Percentiles rank a stretch among this genome's conserved stretches.
These are phyloP conservation scores for Alternaria angustiovoidea DNA, from an alignment of 2,329 filamentous ascomycete genomes.

Conservation along the genomic window DNA sequence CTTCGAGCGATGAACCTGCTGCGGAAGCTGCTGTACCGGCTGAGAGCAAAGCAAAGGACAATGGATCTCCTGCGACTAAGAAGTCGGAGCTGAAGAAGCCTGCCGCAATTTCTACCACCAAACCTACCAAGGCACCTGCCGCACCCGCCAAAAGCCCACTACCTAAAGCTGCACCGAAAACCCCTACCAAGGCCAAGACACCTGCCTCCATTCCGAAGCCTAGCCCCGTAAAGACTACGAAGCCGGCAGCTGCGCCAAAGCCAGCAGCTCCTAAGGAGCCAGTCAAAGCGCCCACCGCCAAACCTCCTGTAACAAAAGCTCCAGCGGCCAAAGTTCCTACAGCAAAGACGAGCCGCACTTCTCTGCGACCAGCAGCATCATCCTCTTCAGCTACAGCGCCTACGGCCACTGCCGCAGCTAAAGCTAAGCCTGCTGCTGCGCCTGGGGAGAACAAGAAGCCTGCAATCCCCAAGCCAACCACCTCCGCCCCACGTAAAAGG, in stretches of 20 bases:
- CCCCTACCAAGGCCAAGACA: constrained; percentile 40
- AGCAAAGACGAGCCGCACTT: constrained; percentile 40
- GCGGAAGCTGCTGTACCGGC: constrained; percentile 1
- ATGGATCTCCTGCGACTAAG: constrained; percentile 15
- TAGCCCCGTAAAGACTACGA: constrained; percentile 28
- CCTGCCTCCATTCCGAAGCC: constrained; percentile 30
- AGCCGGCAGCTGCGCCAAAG: constrained; percentile 32
- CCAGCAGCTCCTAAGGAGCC: constrained; percentile 34
- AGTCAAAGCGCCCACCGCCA: constrained; percentile 21
- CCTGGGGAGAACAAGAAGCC: constrained; percentile 23
- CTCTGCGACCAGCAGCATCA: constrained; percentile 35
- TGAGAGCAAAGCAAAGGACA: constrained; percentile 26
- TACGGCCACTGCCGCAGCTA: constrained; percentile 31
- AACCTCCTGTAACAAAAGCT: constrained; percentile 1
- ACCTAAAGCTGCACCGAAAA: constrained; percentile 39
- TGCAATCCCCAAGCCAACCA: constrained; percentile 20
- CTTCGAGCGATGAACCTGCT: neutral
- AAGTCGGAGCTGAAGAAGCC: constrained; percentile 42
- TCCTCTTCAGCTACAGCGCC: constrained; percentile 31
- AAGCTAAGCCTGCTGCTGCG: constrained; percentile 19
- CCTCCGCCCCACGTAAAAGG: constrained; percentile 21
- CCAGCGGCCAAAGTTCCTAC: constrained; percentile 19
- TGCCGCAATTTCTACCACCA: constrained; percentile 43
- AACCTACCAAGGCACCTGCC: constrained; percentile 31
- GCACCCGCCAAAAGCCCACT: constrained; percentile 43